Base-by-base conservation (phyloP, 2,329 filamentous ascomycete species). In the Verticillium alfalfae region DNA sequence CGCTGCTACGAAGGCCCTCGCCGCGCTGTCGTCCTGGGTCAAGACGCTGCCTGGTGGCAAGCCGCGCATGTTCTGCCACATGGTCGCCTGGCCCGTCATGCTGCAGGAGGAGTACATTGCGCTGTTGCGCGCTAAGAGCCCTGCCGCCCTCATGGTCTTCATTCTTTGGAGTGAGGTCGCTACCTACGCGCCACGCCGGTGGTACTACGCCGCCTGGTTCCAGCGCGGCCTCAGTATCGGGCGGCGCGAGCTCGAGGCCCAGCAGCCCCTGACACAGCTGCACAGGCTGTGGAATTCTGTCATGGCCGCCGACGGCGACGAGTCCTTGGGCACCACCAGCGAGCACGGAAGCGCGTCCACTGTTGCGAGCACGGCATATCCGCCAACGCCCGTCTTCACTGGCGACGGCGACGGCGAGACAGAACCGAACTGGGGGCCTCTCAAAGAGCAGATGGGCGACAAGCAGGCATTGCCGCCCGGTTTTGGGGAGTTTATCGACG, bases 41-140 rank as follows among this genome's bases (percentile, higher is more conserved):
- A 39, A 22, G 2, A 62, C 60, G 31, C 60, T 65, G 0, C 62
- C 64, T 5, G 64, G 64, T 2, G 52, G 64, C 1, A 56, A 56
- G 26, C 64, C 64, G 1, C 57, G 64, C 55, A 60, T 65, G 59
- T 65, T 60, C 62, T 64, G 63, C 34, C 62, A 65, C 49, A 64
- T 65, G 45, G 64, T 65, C n/a, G 41, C 63, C 2, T 65, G 64
- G 64, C 64, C 64, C 3, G 60, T 60, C 7, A 58, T 64, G 15
- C 62, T 64, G 2, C 62, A 62, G 37, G 60, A 64, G 36, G 60
- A 62, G 22, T 65, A 65, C 15, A 36, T 64, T 9, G 52, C 58
- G 13, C 62, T 65, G 1, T 26, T 65, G 1, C 31, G 55, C 34
- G 36, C 41, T 8, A 62, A 64, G 41, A 58, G 61, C 41, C 60